Evolutionary conservation across 495 filamentous ascomycete genomes (phyloP), one percentile per base, ranked within the genome.

Genomic region (Endocarpon pusillum): DNA sequence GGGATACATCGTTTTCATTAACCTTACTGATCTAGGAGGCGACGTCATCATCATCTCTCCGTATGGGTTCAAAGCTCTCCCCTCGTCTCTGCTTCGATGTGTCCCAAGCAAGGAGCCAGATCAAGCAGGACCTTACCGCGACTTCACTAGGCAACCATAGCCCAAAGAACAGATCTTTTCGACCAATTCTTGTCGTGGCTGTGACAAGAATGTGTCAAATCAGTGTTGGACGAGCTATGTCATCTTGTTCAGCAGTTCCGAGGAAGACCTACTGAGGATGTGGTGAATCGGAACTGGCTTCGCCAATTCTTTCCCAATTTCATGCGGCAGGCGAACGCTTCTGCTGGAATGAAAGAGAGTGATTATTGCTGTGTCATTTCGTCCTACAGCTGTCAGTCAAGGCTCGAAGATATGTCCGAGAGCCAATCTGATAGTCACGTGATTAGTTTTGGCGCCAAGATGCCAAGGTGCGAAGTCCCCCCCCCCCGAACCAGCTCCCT

Each of bases 311-410:
- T 28, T 52, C 10, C 49, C 46, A n/a, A 6, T 37, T 52, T 19
- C 43, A 52, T 32, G 46, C 46, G 1, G 46, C 46, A 19, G 38
- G 42, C 19, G 5, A 32, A 21, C 14, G 33, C 20, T n/a, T 19
- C 7, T 12, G 16, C 0, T 6, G 27, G 39, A 1, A 34, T 19
- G 12, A 12, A n/a, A 4, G 33, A 46, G 17, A 48, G 41, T 0
- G 41, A 44, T 3, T 30, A 50, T 9, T 34, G 39, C 21, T 15
- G 44, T 15, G 44, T 42, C 8, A 36, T 54, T 22, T 54, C 51
- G 6, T 54, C 51, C 1, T 54, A 54, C 35, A 46, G 34, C 33
- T 44, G 4, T 48, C 49, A 3, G 42, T 54, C 34, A 48, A 48
- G 32, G 42, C 44, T 35, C 21, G 52, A 7, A 14, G 39, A 25